Percentiles rank a stretch among this genome's conserved stretches.
These are phyloP conservation scores for Kodamaea laetipori DNA, from an alignment of 805 yeast species.

Conservation along the genomic window DNA sequence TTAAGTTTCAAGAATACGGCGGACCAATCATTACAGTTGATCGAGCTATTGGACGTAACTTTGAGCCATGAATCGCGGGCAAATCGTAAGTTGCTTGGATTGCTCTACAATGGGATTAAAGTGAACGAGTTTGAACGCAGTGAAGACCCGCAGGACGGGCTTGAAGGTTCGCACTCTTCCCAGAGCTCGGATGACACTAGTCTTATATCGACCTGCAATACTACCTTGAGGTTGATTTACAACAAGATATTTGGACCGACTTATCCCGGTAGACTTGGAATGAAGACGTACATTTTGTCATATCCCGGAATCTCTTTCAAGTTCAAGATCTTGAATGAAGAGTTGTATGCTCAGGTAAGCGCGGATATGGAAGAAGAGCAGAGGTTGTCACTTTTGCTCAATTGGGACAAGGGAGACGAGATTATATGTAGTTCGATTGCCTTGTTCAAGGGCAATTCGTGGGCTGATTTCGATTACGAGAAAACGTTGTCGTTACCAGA, in stretches of 20 bases:
- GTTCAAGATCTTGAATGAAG: slow-evolving; percentile 34
- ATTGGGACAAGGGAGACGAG: slow-evolving; percentile 36
- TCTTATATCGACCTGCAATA: slow-evolving; percentile 7
- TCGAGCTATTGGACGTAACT: slow-evolving; percentile 15
- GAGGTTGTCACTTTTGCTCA: slow-evolving; percentile 30
- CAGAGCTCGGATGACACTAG: slow-evolving; percentile 10
- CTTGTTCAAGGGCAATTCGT: slow-evolving; percentile 43
- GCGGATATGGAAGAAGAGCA: slow-evolving; percentile 21
- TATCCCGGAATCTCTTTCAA: slow-evolving; percentile 60
- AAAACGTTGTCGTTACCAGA: not conserved
- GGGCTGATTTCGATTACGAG: slow-evolving; percentile 18
- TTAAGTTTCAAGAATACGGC: slow-evolving; percentile 14
- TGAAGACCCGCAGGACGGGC: slow-evolving; percentile 12
- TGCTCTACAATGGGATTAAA: slow-evolving; percentile 35
- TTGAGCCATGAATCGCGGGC: slow-evolving; percentile 1
- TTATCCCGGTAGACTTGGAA: slow-evolving; percentile 48
- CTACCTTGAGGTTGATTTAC: slow-evolving; percentile 47
- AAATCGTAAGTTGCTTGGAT: slow-evolving; percentile 17
- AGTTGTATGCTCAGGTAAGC: slow-evolving; percentile 18
- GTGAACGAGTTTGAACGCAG: slow-evolving; percentile 28
- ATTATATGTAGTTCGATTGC: slow-evolving; percentile 41
- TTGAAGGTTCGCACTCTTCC: slow-evolving; percentile 10
- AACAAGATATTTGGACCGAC: slow-evolving; percentile 65
- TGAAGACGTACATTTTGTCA: slow-evolving; percentile 44
- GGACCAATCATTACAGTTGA: slow-evolving; percentile 16